Conservation (phyloP, 768 basidiomycete species). For the Punctularia strigosozonata region DNA sequence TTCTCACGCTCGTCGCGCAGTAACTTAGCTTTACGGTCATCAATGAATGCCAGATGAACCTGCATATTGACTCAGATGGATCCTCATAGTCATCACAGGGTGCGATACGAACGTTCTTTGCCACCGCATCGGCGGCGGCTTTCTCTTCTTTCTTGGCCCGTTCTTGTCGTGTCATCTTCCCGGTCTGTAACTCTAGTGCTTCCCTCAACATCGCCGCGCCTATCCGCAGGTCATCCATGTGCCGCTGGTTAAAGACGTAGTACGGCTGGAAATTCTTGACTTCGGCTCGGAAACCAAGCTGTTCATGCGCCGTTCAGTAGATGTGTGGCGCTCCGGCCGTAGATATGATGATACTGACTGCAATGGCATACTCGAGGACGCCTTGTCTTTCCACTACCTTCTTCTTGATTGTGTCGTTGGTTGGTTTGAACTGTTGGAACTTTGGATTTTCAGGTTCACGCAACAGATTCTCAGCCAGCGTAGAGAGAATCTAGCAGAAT, state of each 20-base stretch:
- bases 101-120: constrained; percentile 26
- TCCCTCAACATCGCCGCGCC: constrained; percentile 61
- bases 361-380: constrained; percentile 69
- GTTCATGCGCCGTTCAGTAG: background rate
- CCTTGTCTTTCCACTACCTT: constrained; percentile 60
- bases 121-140: constrained; percentile 37
- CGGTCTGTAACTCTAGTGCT: constrained; percentile 38
- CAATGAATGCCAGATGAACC: constrained; percentile 73
- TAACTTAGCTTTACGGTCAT: constrained; percentile 56
- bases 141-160: constrained; percentile 45
- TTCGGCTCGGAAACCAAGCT: constrained; percentile 70
- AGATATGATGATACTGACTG: constrained; percentile 32
- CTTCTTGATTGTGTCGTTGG: constrained; percentile 56
- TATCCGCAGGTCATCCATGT: constrained; percentile 42
- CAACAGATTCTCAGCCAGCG: constrained; percentile 62
- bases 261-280: constrained; percentile 63
- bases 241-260: constrained; percentile 48
- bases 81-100: background rate
- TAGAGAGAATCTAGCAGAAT: constrained; percentile 45
- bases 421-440: constrained; percentile 65
- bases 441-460: constrained; percentile 63
- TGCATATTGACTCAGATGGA: constrained; percentile 14
- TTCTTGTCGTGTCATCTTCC: constrained; percentile 35
- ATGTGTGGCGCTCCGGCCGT: background rate
- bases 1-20: constrained; percentile 48